phyloP scores from a whole-genome alignment of 257 asterid genomes.

The Solanum stenotomum region DNA sequence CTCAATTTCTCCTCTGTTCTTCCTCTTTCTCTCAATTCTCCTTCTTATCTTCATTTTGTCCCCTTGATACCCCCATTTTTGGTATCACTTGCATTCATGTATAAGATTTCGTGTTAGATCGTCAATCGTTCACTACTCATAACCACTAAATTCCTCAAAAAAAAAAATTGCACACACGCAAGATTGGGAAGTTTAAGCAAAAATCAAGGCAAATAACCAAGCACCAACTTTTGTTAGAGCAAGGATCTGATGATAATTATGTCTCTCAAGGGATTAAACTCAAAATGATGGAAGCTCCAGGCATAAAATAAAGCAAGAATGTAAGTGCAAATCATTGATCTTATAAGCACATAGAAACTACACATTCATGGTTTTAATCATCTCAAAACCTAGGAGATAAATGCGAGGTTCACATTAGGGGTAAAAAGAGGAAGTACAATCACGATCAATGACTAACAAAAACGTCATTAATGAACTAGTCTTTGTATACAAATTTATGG shows the following conservation, averaged over 20 bases:
- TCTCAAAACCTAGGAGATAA: neutral
- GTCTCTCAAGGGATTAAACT: neutral
- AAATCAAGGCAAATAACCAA: neutral
- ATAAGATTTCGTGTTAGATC: neutral
- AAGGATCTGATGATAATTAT: neutral
- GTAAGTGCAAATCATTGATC: neutral
- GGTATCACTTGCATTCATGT: neutral
- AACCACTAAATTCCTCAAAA: neutral
- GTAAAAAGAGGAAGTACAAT: neutral
- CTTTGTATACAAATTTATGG: neutral
- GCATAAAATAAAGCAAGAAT: neutral
- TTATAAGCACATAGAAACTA: neutral
- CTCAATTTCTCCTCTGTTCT: neutral
- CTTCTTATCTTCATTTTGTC: neutral
- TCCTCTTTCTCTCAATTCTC: neutral
- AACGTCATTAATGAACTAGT: neutral
- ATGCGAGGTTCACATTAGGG: neutral
- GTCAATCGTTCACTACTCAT: neutral
- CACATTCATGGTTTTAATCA: neutral
- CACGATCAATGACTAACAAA: neutral
- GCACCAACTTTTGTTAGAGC: neutral
- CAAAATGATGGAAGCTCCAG: neutral
- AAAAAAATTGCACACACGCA: neutral
- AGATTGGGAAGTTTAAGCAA: neutral
- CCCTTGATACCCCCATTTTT: neutral